Conservation (phyloP, 768 basidiomycete genomes). For the Tricholoma bakamatsutake region DNA sequence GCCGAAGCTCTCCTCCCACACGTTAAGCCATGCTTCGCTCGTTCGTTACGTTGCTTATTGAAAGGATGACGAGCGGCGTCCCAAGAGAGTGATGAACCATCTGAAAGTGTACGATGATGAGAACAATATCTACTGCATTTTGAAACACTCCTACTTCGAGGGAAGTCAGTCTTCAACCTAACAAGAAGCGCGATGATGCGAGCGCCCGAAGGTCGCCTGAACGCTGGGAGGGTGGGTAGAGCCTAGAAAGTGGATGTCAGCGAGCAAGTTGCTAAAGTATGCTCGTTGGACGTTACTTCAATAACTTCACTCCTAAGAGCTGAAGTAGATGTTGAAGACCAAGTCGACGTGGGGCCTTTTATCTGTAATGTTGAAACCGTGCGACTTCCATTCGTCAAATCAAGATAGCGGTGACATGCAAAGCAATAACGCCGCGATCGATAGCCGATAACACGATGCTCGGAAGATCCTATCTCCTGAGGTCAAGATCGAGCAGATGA, state of each 20-base stretch:
- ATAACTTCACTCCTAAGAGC: background rate
- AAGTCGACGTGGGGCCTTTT: conserved; percentile 4
- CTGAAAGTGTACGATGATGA: conserved; percentile 14
- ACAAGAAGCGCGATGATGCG: conserved; percentile 74
- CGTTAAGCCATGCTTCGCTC: conserved; percentile 65
- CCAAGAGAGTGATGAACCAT: conserved; percentile 25
- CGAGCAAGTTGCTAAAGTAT: background rate
- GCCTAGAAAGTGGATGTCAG: conserved; percentile 12
- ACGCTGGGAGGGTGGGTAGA: conserved; percentile 42
- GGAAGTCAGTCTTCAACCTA: conserved; percentile 54
- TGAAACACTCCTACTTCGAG: conserved; percentile 34
- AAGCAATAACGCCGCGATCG: conserved; percentile 13
- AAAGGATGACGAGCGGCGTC: conserved; percentile 59
- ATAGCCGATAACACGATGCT: conserved; percentile 18
- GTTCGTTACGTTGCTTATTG: conserved; percentile 73
- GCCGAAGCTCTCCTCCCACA: conserved; percentile 45
- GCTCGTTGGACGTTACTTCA: conserved; percentile 5
- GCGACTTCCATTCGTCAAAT: conserved; percentile 17
- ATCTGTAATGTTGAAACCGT: conserved; percentile 3
- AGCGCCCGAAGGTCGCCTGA: conserved; percentile 49
- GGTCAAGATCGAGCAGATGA: conserved; percentile 3
- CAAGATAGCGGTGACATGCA: conserved; percentile 4
- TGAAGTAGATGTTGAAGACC: background rate
- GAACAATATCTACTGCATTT: background rate
- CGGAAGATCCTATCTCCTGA: background rate